phyloP scores from a whole-genome alignment of 2,329 filamentous ascomycete species.

The Phialocephala sp. region DNA sequence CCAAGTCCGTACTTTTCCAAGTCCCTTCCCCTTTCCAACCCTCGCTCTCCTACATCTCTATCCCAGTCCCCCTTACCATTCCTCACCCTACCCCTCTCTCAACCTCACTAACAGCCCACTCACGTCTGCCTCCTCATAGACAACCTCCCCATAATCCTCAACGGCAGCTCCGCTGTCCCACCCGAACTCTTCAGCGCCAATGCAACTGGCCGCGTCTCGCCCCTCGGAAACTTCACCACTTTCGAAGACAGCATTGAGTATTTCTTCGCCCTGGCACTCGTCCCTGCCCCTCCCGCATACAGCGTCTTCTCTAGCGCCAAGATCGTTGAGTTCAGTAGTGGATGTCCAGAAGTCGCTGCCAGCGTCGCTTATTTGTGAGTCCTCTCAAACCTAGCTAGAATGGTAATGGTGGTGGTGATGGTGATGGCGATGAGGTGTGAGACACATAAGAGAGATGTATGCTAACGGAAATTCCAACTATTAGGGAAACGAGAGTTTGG shows the following conservation, averaged over 20 bases:
- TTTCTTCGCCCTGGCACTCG: conserved; percentile 49
- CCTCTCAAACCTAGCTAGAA: not conserved
- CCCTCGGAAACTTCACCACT: conserved; percentile 50
- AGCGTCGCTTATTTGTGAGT: conserved; percentile 45
- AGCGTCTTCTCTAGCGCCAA: conserved; percentile 43
- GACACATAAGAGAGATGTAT: too few species aligned
- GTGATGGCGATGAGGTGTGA: not conserved
- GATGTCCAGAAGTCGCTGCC: conserved; percentile 46
- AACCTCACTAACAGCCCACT: not conserved
- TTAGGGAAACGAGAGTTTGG: conserved; percentile 40
- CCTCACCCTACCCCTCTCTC: not conserved
- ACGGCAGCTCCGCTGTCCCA: conserved; percentile 46
- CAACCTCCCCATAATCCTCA: conserved; percentile 39
- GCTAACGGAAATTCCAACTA: too few species aligned
- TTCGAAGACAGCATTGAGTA: conserved; percentile 52
- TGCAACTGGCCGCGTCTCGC: conserved; percentile 48
- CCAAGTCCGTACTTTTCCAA: conserved; percentile 19
- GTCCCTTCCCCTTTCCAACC: not conserved
- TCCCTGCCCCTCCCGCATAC: conserved; percentile 33
- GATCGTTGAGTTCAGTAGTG: conserved; percentile 45
- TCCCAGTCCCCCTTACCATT: not conserved
- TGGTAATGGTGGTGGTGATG: too few species aligned
- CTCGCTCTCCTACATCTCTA: not conserved
- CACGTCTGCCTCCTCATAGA: conserved; percentile 11
- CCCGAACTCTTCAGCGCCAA: conserved; percentile 47